phyloP scores from a whole-genome alignment of 345 rosid genomes.

The Murraya koenigii region DNA sequence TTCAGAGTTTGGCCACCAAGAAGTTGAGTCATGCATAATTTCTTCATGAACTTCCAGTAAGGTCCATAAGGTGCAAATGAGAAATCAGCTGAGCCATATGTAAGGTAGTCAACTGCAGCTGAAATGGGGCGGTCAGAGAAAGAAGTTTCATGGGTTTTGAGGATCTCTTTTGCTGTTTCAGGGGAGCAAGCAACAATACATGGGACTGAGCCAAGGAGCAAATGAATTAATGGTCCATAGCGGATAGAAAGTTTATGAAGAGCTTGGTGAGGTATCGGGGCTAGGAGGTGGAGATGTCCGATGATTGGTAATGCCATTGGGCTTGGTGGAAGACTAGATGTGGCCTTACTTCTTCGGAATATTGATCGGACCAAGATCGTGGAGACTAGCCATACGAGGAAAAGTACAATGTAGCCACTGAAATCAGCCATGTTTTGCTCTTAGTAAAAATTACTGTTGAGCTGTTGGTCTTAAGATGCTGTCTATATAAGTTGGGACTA shows the following conservation, averaged over 20 bases:
- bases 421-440: slow-evolving; percentile 23
- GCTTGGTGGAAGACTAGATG: slow-evolving; percentile 42
- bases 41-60: slow-evolving; percentile 74
- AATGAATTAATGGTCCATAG: slow-evolving; percentile 57
- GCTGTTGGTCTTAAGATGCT: not conserved
- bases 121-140: slow-evolving; percentile 41
- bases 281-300: slow-evolving; percentile 63
- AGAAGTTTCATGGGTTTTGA: slow-evolving; percentile 56
- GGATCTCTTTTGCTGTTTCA: slow-evolving; percentile 54
- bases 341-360: slow-evolving; percentile 16
- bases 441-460: not conserved
- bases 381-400: slow-evolving; percentile 40
- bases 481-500: not conserved
- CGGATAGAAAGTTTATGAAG: slow-evolving; percentile 52
- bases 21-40: slow-evolving; percentile 48
- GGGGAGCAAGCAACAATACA: slow-evolving; percentile 59
- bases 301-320: slow-evolving; percentile 54
- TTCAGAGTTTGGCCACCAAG: slow-evolving; percentile 41
- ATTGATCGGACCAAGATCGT: slow-evolving; percentile 26
- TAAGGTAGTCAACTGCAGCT: slow-evolving; percentile 43
- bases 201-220: slow-evolving; percentile 55
- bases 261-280: slow-evolving; percentile 57
- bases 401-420: slow-evolving; percentile 33
- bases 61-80: slow-evolving; percentile 54
- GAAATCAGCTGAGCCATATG: slow-evolving; percentile 55